phyloP scores from a whole-genome alignment of 2,329 filamentous ascomycete species.

The Claviceps purpurea region DNA sequence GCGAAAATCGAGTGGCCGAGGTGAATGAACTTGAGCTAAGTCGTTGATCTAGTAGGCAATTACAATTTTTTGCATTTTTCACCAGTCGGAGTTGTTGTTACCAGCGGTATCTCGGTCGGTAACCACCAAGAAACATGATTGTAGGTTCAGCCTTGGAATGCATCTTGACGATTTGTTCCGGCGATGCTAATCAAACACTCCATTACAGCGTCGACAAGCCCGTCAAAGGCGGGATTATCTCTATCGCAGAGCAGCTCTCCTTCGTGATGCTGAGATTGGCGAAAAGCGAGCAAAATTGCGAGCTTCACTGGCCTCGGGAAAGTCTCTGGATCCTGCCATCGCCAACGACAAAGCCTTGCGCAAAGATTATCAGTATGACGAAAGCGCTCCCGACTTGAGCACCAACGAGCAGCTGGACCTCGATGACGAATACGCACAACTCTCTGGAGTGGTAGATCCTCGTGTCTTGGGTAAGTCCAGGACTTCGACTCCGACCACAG shows the following conservation, averaged over 20 bases:
- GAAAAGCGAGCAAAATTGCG: slow-evolving; percentile 83
- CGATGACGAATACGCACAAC: slow-evolving; percentile 80
- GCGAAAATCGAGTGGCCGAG: background rate
- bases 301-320: slow-evolving; percentile 76
- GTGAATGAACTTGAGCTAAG: background rate
- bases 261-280: slow-evolving; percentile 83
- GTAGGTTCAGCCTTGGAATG: background rate
- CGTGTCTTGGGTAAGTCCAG: slow-evolving; percentile 66
- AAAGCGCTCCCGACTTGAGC: slow-evolving; percentile 57
- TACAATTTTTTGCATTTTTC: background rate
- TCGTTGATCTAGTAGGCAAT: background rate
- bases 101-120: background rate
- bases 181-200: background rate
- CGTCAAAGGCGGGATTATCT: slow-evolving; percentile 45
- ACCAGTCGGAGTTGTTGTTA: no score
- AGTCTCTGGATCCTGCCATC: slow-evolving; percentile 67
- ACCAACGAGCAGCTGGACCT: slow-evolving; percentile 58
- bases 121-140: slow-evolving; percentile 4
- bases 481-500: background rate
- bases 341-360: slow-evolving; percentile 76
- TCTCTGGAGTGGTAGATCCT: slow-evolving; percentile 85
- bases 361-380: slow-evolving; percentile 88
- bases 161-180: background rate
- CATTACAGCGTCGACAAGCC: slow-evolving; percentile 23
- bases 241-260: slow-evolving; percentile 74